These are phyloP conservation scores for Boletus edulis DNA, from an alignment of 768 basidiomycete genomes.

Conservation along the genomic window DNA sequence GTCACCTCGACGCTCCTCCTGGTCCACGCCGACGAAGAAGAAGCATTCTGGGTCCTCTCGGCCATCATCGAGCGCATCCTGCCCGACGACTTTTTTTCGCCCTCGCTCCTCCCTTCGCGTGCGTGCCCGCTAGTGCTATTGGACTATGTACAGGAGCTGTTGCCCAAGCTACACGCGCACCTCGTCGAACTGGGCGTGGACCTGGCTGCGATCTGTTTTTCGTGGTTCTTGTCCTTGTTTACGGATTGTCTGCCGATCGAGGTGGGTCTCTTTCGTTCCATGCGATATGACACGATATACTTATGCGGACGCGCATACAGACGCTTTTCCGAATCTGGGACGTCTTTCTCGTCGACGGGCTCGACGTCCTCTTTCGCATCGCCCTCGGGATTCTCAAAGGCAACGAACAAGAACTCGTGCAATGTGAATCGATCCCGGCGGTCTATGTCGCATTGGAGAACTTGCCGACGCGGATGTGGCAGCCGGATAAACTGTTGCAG, in stretches of 20 bases:
- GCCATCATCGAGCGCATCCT: conserved; percentile 88
- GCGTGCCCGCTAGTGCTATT: conserved; percentile 90
- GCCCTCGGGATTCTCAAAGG: conserved; percentile 83
- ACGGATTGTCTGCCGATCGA: conserved; percentile 96
- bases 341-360: conserved; percentile 88
- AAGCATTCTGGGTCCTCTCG: conserved; percentile 93
- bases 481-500: conserved; percentile 86
- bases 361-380: conserved; percentile 88
- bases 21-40: conserved; percentile 92
- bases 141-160: conserved; percentile 78
- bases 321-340: conserved; percentile 97
- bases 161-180: conserved; percentile 75
- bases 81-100: conserved; percentile 92
- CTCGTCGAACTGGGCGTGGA: conserved; percentile 82
- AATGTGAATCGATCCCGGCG: conserved; percentile 81
- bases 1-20: conserved; percentile 92
- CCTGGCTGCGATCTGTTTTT: conserved; percentile 93
- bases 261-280: conserved; percentile 40
- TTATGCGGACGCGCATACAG: conserved; percentile 36
- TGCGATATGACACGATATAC: background rate
- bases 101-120: conserved; percentile 86
- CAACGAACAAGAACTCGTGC: conserved; percentile 81
- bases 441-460: conserved; percentile 89
- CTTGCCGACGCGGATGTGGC: conserved; percentile 91
- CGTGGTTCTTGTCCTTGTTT: conserved; percentile 96